Evolutionary conservation across 2,329 filamentous ascomycete species (phyloP).

Genomic region (Colletotrichum tofieldiae): DNA sequence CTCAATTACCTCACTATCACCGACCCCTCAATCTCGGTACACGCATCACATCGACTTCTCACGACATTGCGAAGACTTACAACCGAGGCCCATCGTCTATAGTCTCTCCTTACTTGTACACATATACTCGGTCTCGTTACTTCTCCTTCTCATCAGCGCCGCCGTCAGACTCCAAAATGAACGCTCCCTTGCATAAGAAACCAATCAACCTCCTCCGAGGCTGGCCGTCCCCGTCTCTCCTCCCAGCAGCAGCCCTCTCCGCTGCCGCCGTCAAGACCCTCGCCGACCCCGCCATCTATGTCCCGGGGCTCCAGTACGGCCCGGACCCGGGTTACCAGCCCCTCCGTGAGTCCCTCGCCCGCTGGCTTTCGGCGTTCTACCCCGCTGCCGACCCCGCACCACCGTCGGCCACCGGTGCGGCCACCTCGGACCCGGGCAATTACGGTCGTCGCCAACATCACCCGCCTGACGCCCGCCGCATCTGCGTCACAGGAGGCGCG

Average conservation of each 20-base stretch:
- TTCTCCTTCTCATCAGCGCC: neutral
- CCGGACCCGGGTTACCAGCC: constrained; percentile 82
- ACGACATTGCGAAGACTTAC: neutral
- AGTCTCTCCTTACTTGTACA: too few relatives aligned
- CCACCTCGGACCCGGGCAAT: neutral
- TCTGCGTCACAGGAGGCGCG: constrained; percentile 89
- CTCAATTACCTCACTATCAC: constrained; percentile 12
- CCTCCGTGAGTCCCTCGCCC: constrained; percentile 78
- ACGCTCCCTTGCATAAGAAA: constrained; percentile 48
- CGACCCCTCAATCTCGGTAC: constrained; percentile 24
- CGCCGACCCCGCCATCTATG: constrained; percentile 69
- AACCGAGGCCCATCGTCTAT: neutral
- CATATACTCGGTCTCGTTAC: neutral
- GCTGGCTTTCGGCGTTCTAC: constrained; percentile 80
- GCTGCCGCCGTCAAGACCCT: constrained; percentile 74
- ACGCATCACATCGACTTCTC: constrained; percentile 1
- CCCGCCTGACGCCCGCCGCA: constrained; percentile 67
- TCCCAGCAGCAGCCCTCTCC: constrained; percentile 76
- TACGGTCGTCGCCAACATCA: constrained; percentile 13
- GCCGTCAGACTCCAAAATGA: constrained; percentile 18
- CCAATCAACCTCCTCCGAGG: constrained; percentile 78
- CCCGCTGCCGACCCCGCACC: constrained; percentile 44
- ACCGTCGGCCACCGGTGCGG: neutral
- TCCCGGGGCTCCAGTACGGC: constrained; percentile 82
- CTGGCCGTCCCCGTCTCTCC: constrained; percentile 75